Percentiles rank a stretch among this genome's conserved stretches.
Conservation (phyloP, 768 basidiomycete genomes). For the Leccinum rimulosum region DNA sequence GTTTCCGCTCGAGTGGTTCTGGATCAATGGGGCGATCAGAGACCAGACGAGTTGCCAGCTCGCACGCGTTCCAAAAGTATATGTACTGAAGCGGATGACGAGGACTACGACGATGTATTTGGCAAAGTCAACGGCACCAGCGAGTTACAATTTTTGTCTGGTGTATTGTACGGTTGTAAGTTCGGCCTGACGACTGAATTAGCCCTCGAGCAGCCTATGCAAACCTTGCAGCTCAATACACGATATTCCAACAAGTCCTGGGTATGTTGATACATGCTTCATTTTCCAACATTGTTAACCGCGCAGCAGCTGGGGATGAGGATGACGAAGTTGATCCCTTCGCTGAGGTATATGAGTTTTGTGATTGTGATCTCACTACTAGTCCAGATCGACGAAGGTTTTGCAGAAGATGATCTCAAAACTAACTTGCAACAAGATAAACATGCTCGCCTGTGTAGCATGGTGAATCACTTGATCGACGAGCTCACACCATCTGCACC, state of each 20-base stretch:
- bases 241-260: slow-evolving; percentile 87
- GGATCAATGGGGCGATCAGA: slow-evolving; percentile 69
- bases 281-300: not conserved
- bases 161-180: not conserved
- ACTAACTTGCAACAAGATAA: slow-evolving; percentile 93
- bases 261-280: slow-evolving; percentile 40
- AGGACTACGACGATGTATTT: slow-evolving; percentile 96
- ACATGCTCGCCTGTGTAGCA: slow-evolving; percentile 79
- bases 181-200: slow-evolving; percentile 28
- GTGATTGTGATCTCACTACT: slow-evolving; percentile 5
- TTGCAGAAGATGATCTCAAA: slow-evolving; percentile 88
- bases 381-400: slow-evolving; percentile 84
- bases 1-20: slow-evolving; percentile 37
- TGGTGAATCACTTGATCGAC: slow-evolving; percentile 83
- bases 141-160: slow-evolving; percentile 37
- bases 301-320: slow-evolving; percentile 68
- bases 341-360: slow-evolving; percentile 60
- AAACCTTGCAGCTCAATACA: slow-evolving; percentile 83
- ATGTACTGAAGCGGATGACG: slow-evolving; percentile 74
- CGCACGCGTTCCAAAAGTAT: slow-evolving; percentile 79
- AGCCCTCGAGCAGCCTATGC: slow-evolving; percentile 56
- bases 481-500: slow-evolving; percentile 78
- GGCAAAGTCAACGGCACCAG: slow-evolving; percentile 69
- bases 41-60: slow-evolving; percentile 50
- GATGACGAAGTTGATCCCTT: slow-evolving; percentile 96